Evolutionary conservation across 148 eudicot genomes (phyloP), one percentile per base, ranked within the genome.

Genomic region (Pouteria glomerata): DNA sequence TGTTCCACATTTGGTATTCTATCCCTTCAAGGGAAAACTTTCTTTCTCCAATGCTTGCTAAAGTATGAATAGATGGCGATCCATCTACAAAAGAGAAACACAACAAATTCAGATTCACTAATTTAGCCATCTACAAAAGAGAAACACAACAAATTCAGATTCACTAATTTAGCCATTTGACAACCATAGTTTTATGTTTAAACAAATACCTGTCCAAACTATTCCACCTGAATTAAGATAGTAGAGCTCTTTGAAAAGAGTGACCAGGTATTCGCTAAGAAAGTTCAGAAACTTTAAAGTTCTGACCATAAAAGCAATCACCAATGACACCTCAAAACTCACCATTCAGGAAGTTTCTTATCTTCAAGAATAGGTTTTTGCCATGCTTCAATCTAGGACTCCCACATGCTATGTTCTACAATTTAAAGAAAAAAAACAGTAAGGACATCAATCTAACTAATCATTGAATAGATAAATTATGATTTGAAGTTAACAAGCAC

Each of bases 1-100:
- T 90, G 76, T 90, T 90, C 79, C 90, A 88, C 96, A 90, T 90
- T 56, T 81, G 87, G 78, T 86, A 90, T 73, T 90, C 96, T 23
- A 81, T 83, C 51, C 96, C 96, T 77, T 90, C 96, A 59, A 81
- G 82, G 61, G 74, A n/a, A n/a, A n/a, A n/a, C n/a, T n/a, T n/a
- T n/a, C n/a, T n/a, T n/a, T n/a, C n/a, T n/a, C n/a, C n/a, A 50
- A 90, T 70, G 29, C 78, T 72, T 13, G 73, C 73, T 59, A 85
- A 44, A 76, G 79, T 86, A 58, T 83, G 85, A 12, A 73, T 24
- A 42, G 96, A 88, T 76, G 90, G 93, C 66, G 75, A 82, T 65
- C 90, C 92, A 82, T 90, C 96, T 90, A 84, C 68, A 78, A 50
- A 24, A 63, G 48, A 34, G 58, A 55, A 23, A 21, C 21, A 55